Evolutionary conservation across 495 filamentous ascomycete species (phyloP), one percentile per base, ranked within the genome.

Genomic region (Sphaerosporella brunnea): DNA sequence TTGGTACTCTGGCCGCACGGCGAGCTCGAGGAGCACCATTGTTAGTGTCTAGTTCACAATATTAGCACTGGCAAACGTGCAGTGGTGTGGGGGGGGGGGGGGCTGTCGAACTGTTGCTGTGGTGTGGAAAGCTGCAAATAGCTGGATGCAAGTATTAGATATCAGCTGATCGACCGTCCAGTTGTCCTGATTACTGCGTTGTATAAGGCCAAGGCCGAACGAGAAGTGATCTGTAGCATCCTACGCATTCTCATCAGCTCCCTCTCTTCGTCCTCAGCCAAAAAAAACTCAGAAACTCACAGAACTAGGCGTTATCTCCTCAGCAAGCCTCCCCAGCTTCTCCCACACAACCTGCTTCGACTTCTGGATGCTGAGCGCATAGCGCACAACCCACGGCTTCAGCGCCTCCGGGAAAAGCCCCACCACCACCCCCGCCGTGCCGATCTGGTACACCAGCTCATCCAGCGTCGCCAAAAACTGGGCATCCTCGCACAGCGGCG

Each of bases 41-140:
- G 40, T 2, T 13, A 43, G 10, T 8, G 40, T 26, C 40, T 43
- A 37, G 4, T 5, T 25, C 40, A 19, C 40, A n/a, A 25, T 18
- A 43, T 11, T 43, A 19, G 26, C 13, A 7, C 10, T 24, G 2
- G 20, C 13, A 43, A 26, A n/a, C n/a, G n/a, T n/a, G n/a, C n/a
- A n/a, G 20, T 43, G 20, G 21, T 13, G 15, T 37, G 15, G 7
- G 7, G 26, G 26, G 19, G 13, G 5, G 26, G 10, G 40, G 40
- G 19, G 21, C 7, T 11, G 13, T 25, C 40, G 11, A 25, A 43
- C 40, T 11, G 18, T 25, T 10, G 13, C 13, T 11, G 40, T 43
- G 11, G 40, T 43, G 26, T 43, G 40, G 26, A 25, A n/a, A 8
- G 40, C 40, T 18, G 40, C 40, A 43, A 43, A 43, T 13, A 20